Evolutionary conservation across 1,139 yeast genomes (phyloP), one percentile per base, ranked within the genome.

Genomic region (Lodderomyces beijingensis): DNA sequence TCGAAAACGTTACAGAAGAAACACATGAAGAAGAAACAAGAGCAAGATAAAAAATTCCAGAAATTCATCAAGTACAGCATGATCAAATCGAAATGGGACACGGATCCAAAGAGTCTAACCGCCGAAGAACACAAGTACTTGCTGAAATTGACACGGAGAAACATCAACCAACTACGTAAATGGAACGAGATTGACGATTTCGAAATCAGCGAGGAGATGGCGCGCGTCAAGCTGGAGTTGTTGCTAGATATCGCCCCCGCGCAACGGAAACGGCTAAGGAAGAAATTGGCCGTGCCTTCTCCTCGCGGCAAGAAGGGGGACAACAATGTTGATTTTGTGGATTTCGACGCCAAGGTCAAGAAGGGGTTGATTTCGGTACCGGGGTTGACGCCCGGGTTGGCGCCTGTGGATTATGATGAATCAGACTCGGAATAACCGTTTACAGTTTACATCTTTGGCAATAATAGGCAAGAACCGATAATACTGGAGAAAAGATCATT

Each of bases 311-410:
- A 33, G 25, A 28, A 25, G 30, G 21, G 31, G 10, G 12, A 16
- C 9, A 28, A 22, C 9, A 18, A 33, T 4, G 26, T 25, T 5
- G 24, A 17, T 13, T 27, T 26, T 4, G 12, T 12, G 10, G 66
- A 64, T 20, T 71, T 74, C 46, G 59, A 65, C 34, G 55, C 57
- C 23, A 70, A 67, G 50, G 55, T 71, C 33, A 54, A 67, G 37
- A 58, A 57, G 34, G 77, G 76, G 10, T 47, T 51, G 32, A 57
- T 63, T 40, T 57, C 71, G 8, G 71, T 70, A 45, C 79, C 87
- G 30, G 94, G 94, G 10, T 66, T 87, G 37, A 87, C 96, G 0
- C 96, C 95, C 1, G 96, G 96, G 35, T 70, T 87, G 55, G 96
- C 95, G 0, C 95, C 95, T 11, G 93, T 86, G 14, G 95, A 80